Conservation (phyloP, 176 grass and related monocot genomes). For the Tuctoria greenei region DNA sequence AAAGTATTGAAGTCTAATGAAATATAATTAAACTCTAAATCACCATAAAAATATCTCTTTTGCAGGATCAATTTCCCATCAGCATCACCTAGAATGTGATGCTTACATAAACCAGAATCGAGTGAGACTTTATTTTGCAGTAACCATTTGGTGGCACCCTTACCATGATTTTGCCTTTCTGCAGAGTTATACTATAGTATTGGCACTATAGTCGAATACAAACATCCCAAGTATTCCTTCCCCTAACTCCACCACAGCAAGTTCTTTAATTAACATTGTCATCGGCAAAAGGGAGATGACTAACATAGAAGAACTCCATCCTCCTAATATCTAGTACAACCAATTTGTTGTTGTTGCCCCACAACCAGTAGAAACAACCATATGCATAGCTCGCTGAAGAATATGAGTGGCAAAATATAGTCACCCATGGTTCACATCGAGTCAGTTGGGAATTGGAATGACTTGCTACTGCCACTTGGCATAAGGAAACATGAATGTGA, state of each 20-base stretch:
- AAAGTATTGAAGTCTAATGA: slow-evolving; percentile 35
- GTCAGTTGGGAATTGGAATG: too few species aligned
- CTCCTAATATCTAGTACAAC: too few species aligned
- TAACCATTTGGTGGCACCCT: not conserved
- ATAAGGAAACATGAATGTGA: too few species aligned
- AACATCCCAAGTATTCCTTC: slow-evolving; percentile 30
- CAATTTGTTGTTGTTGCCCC: too few species aligned
- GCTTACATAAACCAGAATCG: not conserved
- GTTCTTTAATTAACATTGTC: too few species aligned
- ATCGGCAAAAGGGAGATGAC: not conserved
- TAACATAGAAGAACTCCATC: too few species aligned
- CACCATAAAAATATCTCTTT: not conserved
- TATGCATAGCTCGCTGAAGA: too few species aligned
- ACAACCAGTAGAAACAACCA: too few species aligned
- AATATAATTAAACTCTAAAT: not conserved
- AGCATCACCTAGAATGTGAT: slow-evolving; percentile 7
- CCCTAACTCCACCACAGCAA: slow-evolving; percentile 20
- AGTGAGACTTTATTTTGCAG: not conserved
- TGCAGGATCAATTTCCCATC: slow-evolving; percentile 29
- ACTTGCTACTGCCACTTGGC: too few species aligned
- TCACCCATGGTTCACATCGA: too few species aligned
- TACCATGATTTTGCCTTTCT: not conserved
- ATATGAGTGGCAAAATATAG: too few species aligned
- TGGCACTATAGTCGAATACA: not conserved
- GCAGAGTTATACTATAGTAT: not conserved